phyloP scores from a whole-genome alignment of 2,329 filamentous ascomycete genomes.

The Aspergillus bombycis region DNA sequence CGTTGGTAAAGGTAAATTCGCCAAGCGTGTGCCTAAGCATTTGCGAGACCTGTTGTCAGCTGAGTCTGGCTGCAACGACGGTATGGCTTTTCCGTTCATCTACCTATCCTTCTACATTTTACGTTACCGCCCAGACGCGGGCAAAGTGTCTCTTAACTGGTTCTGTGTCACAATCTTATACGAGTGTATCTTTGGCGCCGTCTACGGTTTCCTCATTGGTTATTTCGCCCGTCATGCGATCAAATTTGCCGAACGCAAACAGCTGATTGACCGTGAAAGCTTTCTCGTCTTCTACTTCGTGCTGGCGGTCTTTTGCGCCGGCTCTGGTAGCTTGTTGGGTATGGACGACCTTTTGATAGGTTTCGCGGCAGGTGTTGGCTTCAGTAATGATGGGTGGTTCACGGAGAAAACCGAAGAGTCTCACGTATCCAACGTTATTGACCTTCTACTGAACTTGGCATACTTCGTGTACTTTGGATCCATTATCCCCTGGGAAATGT shows the following conservation, averaged over 20 bases:
- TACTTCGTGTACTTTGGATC: constrained; percentile 98
- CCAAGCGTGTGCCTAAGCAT: constrained; percentile 96
- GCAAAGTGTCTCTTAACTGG: constrained; percentile 79
- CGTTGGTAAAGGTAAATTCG: constrained; percentile 98
- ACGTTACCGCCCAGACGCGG: constrained; percentile 71
- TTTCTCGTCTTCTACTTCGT: constrained; percentile 99
- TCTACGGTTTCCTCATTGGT: constrained; percentile 85
- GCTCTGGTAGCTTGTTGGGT: constrained; percentile 86
- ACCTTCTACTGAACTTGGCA: constrained; percentile 91
- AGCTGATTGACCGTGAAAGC: constrained; percentile 92
- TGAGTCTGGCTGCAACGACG: constrained; percentile 98
- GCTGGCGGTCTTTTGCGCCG: constrained; percentile 90
- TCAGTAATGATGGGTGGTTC: constrained; percentile 99
- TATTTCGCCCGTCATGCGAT: constrained; percentile 91
- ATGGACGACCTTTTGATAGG: constrained; percentile 93
- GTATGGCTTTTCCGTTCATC: constrained; percentile 98
- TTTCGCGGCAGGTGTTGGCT: constrained; percentile 94
- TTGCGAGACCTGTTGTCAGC: constrained; percentile 91
- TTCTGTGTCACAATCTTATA: constrained; percentile 88
- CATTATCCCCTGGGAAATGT: constrained; percentile 95
- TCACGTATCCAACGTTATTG: constrained; percentile 98
- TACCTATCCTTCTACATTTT: constrained; percentile 92
- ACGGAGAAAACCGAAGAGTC: constrained; percentile 97
- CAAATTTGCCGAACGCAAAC: constrained; percentile 79
- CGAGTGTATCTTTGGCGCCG: constrained; percentile 89